Conservation (phyloP, 495 filamentous ascomycete species). For the Trypethelium eluteriae region DNA sequence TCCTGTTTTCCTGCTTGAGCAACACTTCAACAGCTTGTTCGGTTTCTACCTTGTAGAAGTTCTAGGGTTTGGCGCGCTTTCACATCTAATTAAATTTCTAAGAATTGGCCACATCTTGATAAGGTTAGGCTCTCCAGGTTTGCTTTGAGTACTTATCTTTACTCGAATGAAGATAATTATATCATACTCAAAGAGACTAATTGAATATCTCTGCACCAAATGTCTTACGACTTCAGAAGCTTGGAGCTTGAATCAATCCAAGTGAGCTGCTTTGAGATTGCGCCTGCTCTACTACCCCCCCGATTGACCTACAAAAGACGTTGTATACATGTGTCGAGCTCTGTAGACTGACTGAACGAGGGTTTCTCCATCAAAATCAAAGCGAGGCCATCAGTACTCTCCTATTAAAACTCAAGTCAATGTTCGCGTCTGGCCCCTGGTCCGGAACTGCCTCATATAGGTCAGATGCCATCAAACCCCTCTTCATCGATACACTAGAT, state of each 20-base stretch:
- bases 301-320: conserved; percentile 1
- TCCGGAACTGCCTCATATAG: background rate
- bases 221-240: too few relatives aligned
- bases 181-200: too few relatives aligned
- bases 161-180: too few relatives aligned
- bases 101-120: too few relatives aligned
- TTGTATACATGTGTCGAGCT: conserved; percentile 17
- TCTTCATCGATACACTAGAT: conserved; percentile 60
- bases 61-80: too few relatives aligned
- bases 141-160: too few relatives aligned
- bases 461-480: background rate
- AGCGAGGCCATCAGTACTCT: background rate
- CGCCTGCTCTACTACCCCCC: background rate
- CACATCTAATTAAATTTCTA: too few relatives aligned
- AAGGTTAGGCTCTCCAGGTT: too few relatives aligned
- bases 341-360: conserved; percentile 16
- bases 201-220: too few relatives aligned
- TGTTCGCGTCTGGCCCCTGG: background rate
- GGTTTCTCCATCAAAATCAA: conserved; percentile 10
- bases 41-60: too few relatives aligned
- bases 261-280: too few relatives aligned
- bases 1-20: conserved; percentile 16
- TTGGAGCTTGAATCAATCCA: too few relatives aligned
- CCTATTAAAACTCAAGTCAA: background rate
- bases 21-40: background rate